These are phyloP conservation scores for Boechera retrofracta DNA, from an alignment of 345 rosid species.

Conservation along the genomic window DNA sequence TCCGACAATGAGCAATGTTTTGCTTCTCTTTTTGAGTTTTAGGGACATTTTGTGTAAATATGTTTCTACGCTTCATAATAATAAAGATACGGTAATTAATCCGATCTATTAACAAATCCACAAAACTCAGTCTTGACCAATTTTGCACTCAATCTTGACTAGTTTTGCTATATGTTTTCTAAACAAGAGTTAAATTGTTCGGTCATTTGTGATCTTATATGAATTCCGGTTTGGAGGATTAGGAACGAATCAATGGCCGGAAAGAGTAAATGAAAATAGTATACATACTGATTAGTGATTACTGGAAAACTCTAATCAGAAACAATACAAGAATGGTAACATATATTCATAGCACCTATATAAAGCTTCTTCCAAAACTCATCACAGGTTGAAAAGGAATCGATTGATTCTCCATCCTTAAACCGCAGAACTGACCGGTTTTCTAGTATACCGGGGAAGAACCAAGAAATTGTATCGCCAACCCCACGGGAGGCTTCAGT, in stretches of 20 bases:
- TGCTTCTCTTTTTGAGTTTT: conserved; percentile 28
- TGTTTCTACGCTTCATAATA: conserved; percentile 21
- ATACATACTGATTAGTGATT: conserved; percentile 22
- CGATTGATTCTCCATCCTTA: conserved; percentile 12
- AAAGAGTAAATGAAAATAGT: conserved; percentile 18
- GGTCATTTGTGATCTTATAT: background rate
- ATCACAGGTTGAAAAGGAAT: conserved; percentile 19
- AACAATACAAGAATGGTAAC: conserved; percentile 40
- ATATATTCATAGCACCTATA: conserved; percentile 39
- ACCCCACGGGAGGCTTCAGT: conserved; percentile 8
- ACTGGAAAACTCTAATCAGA: conserved; percentile 14
- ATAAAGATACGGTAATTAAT: conserved; percentile 27
- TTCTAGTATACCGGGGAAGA: background rate
- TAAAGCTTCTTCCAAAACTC: conserved; percentile 31
- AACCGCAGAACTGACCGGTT: conserved; percentile 3
- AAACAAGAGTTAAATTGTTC: background rate
- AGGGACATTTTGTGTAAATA: conserved; percentile 37
- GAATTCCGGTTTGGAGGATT: background rate
- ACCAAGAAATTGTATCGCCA: conserved; percentile 27
- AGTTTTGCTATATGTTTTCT: background rate
- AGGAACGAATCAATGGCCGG: conserved; percentile 9
- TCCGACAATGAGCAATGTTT: conserved; percentile 27
- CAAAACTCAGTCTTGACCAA: background rate
- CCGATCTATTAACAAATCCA: background rate
- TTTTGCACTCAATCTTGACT: background rate